A percentile compares a stretch with the other conserved stretches of the same genome.
Evolutionary conservation across 495 filamentous ascomycete genomes (phyloP).

Genomic region (Aspergillus avenaceus): DNA sequence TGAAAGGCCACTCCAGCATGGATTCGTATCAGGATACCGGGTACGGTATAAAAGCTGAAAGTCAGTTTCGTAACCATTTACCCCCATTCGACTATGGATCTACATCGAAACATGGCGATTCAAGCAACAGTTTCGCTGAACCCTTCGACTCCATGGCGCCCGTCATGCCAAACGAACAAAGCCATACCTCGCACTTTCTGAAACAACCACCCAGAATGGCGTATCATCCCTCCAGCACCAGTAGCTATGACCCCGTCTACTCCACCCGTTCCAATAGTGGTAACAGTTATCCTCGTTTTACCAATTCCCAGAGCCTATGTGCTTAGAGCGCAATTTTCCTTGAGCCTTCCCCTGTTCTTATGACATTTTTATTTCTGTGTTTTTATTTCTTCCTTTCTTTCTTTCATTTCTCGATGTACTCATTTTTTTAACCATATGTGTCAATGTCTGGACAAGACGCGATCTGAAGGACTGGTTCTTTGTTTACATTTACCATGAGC

Average conservation of each 20-base stretch:
- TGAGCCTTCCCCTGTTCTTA: slow-evolving; percentile 6
- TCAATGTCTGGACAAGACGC: slow-evolving; percentile 1
- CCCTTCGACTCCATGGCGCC: slow-evolving; percentile 23
- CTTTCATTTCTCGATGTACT: background rate
- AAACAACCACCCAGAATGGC: slow-evolving; percentile 18
- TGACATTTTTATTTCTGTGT: background rate
- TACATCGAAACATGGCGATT: slow-evolving; percentile 13
- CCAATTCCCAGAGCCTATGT: slow-evolving; percentile 33
- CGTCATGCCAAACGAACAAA: slow-evolving; percentile 21
- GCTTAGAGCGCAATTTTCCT: slow-evolving; percentile 14
- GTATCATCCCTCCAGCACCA: slow-evolving; percentile 19
- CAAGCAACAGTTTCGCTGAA: slow-evolving; percentile 16
- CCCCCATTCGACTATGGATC: slow-evolving; percentile 23
- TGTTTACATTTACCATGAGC: background rate
- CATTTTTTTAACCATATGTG: background rate
- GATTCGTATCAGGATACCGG: slow-evolving; percentile 33
- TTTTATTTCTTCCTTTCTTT: slow-evolving; percentile 11
- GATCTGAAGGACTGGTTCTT: background rate
- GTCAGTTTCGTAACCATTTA: slow-evolving; percentile 16
- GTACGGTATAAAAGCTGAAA: slow-evolving; percentile 22
- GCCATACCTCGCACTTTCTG: slow-evolving; percentile 16
- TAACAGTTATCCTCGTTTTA: slow-evolving; percentile 27
- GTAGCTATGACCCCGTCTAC: slow-evolving; percentile 35
- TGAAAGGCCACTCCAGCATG: slow-evolving; percentile 30
- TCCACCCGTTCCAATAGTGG: slow-evolving; percentile 17